phyloP scores from a whole-genome alignment of 2,329 filamentous ascomycete species.

The Xylaria sp. region DNA sequence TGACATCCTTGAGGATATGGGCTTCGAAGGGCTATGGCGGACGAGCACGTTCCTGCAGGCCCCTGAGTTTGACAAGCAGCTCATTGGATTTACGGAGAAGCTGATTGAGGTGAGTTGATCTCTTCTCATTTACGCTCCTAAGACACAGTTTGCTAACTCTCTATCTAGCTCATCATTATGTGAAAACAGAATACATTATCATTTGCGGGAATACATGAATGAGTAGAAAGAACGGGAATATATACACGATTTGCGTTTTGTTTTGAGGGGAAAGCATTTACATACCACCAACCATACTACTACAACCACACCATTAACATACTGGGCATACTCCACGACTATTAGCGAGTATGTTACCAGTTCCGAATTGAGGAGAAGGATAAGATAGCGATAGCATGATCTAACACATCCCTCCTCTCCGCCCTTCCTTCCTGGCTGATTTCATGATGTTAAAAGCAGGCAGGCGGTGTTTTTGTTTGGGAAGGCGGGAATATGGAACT shows the following conservation, averaged over 20 bases:
- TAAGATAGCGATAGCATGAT: no score
- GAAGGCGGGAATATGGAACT: neutral
- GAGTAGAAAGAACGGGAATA: neutral
- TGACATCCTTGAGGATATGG: conserved; percentile 53
- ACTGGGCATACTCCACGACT: no score
- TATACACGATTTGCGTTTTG: neutral
- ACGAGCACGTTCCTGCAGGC: conserved; percentile 47
- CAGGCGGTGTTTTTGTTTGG: no score
- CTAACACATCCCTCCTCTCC: no score
- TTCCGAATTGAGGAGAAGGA: no score
- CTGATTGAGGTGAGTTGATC: conserved; percentile 54
- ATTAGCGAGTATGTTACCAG: no score
- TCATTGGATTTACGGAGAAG: conserved; percentile 52
- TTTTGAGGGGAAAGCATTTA: no score
- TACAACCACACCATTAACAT: no score
- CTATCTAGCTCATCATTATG: neutral
- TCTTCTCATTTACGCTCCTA: neutral
- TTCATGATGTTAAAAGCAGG: no score
- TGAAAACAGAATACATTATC: neutral
- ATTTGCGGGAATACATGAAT: neutral
- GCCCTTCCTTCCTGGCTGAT: no score
- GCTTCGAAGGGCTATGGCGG: conserved; percentile 59
- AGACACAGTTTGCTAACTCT: neutral
- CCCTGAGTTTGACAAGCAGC: conserved; percentile 47
- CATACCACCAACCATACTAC: no score